Conservation (phyloP, 345 rosid species). For the Nephelium lappaceum region DNA sequence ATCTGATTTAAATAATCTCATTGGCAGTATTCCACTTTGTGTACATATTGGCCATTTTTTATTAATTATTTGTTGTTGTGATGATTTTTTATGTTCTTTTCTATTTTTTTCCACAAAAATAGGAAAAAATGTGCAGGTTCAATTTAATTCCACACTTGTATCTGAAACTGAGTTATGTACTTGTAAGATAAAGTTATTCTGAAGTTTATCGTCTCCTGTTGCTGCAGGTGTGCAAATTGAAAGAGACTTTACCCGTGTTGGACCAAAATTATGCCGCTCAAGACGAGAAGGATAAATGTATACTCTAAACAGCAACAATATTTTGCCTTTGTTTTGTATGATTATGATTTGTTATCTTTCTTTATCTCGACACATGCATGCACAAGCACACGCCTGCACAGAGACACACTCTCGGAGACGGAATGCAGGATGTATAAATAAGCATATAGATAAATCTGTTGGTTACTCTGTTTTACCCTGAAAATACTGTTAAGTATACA, state of each 20-base stretch:
- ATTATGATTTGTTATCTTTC: background rate
- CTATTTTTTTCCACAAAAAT: too few relatives aligned
- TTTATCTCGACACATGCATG: background rate
- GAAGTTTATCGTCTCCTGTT: background rate
- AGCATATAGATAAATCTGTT: background rate
- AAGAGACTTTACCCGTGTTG: conserved; percentile 51
- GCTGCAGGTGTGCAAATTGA: conserved; percentile 60
- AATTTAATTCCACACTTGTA: background rate
- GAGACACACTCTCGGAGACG: too few relatives aligned
- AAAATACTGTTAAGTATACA: background rate
- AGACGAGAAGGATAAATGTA: conserved; percentile 76
- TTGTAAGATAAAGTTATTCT: conserved; percentile 1
- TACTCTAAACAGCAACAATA: conserved; percentile 16
- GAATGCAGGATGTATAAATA: background rate
- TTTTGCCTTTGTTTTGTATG: conserved; percentile 6
- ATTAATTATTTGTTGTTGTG: background rate
- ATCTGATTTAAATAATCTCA: background rate
- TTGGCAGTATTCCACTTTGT: background rate
- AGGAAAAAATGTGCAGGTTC: background rate
- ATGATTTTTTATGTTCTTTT: background rate
- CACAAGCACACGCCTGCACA: background rate
- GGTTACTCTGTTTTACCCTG: conserved; percentile 3
- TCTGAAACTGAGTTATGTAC: background rate
- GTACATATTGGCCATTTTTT: conserved; percentile 1
- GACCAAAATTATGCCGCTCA: conserved; percentile 82